Evolutionary conservation across 768 basidiomycete species (phyloP), one percentile per base, ranked within the genome.

Genomic region (Cantharellus anzutake): DNA sequence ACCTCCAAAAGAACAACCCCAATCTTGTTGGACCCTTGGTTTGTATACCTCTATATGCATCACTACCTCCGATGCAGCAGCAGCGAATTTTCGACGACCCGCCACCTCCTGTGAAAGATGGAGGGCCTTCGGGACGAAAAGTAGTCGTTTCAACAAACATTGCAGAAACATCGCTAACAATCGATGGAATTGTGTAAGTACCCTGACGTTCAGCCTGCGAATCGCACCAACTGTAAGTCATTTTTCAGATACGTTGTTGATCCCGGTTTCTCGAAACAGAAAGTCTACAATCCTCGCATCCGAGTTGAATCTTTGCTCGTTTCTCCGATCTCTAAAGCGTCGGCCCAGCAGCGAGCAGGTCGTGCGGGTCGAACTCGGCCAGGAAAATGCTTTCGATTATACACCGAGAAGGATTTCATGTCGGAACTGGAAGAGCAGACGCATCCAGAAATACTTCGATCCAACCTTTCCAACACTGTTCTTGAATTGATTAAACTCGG

Each of bases 141-240:
- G 79, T 98, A 51, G 86, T 99, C 40, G 75, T 99, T 0, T 89
- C 92, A 4, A 99, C 94, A 38, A 99, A 98, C 68, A 91, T 98
- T 60, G 96, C 96, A 2, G 94, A 99, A 71, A 98, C 94, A 2
- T 94, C 91, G 2, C 72, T 98, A 50, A 99, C 94, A 2, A 98
- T 99, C 60, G 94, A 99, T 65, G 94, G 94, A 29, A 97, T 99
- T 66, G 93, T 99, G n/a, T 99, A 98, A 66, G 94, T 99, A 59
- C 92, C 98, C 35, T 37, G 11, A 7, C 11, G 11, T 55, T 55
- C 11, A 11, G 14, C 35, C 14, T 55, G 52, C 38, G 35, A 7
- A 7, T 37, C 35, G 7, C 35, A 55, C 35, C 7, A 11, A 55
- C 1, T 55, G 7, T 11, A 1, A 7, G 11, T 55, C 73, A 62